Base-by-base conservation (phyloP, 2,329 filamentous ascomycete species). In the Monilinia fructigena region DNA sequence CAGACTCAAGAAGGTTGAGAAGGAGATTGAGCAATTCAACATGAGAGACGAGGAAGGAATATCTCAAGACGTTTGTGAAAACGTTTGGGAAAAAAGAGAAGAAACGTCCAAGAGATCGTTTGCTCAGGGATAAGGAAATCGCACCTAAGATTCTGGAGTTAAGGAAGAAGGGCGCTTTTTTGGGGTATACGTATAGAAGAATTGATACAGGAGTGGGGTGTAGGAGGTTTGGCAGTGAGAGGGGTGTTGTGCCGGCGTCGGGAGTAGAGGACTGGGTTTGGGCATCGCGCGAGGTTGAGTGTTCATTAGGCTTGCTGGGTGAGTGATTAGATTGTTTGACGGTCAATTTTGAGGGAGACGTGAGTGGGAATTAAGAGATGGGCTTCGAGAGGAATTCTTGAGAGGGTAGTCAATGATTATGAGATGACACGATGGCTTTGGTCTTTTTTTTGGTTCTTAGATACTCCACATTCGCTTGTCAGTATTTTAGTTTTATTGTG, bases 171-270 rank as follows among this genome's bases (percentile, higher is more conserved):
- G 90, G 86, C 35, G 93, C 92, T 0, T 98, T 98, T 77, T 78
- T 96, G 68, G 94, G 94, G 0, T 99, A 99, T 76, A 92, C 90
- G 2, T 98, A 95, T 82, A 85, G 87, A 16, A 81, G 87, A 56
- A 81, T 82, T 54, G 71, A 70, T 40, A 63, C 65, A 4, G 59
- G 63, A 5, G 66, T 62, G 26, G 66, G 70, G 5, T 67, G 45
- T 55, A 55, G 45, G 63, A 63, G 66, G 28, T 60, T 54, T n/a
- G 61, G 38, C 28, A 55, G 47, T 26, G 64, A 35, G 18, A 63
- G 67, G 20, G 65, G 67, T 4, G 31, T 65, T 28, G 54, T 66
- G 16, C 53, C 55, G 55, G 67, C 65, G 38, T 67, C 63, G 63
- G 50, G 16, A 16, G 54, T 10, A 60, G 26, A 72, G 70, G 67